Evolutionary conservation across 257 asterid genomes (phyloP).

Genomic region (Osmanthus fragrans): DNA sequence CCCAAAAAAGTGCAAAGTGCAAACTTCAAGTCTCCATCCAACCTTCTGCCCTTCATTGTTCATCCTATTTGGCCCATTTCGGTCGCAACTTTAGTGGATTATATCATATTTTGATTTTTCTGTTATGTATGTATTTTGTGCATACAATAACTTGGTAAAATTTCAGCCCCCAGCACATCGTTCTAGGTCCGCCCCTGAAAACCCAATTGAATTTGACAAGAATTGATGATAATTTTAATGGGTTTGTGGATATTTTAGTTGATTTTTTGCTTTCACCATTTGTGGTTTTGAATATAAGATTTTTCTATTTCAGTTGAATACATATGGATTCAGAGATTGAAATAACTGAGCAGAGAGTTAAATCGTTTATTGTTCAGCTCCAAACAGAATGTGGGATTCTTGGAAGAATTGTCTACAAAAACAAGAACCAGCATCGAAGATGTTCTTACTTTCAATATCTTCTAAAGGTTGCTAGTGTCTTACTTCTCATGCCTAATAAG

Average conservation of each 20-base stretch:
- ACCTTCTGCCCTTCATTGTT: too few species aligned
- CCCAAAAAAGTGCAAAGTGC: too few species aligned
- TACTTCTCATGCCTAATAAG: background rate
- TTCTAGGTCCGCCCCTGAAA: too few species aligned
- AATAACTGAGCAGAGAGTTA: conserved; percentile 59
- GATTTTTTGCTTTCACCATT: background rate
- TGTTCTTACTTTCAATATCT: conserved; percentile 78
- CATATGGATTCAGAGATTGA: conserved; percentile 62
- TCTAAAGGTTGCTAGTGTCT: conserved; percentile 50
- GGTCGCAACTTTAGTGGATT: too few species aligned
- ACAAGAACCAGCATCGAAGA: conserved; percentile 87
- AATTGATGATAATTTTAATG: background rate
- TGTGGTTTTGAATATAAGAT: background rate
- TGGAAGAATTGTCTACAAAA: conserved; percentile 78
- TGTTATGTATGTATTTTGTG: too few species aligned
- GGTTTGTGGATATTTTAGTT: background rate
- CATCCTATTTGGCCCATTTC: too few species aligned
- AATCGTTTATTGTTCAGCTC: conserved; percentile 63
- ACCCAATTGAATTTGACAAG: background rate
- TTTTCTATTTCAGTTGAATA: background rate
- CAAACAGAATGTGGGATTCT: conserved; percentile 69
- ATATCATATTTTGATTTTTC: too few species aligned
- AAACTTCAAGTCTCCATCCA: too few species aligned
- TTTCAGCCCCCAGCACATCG: too few species aligned
- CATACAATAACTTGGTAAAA: too few species aligned